Evolutionary conservation across 306 rosid genomes (phyloP), one percentile per base, ranked within the genome.

Genomic region (Begonia peltatifolia): DNA sequence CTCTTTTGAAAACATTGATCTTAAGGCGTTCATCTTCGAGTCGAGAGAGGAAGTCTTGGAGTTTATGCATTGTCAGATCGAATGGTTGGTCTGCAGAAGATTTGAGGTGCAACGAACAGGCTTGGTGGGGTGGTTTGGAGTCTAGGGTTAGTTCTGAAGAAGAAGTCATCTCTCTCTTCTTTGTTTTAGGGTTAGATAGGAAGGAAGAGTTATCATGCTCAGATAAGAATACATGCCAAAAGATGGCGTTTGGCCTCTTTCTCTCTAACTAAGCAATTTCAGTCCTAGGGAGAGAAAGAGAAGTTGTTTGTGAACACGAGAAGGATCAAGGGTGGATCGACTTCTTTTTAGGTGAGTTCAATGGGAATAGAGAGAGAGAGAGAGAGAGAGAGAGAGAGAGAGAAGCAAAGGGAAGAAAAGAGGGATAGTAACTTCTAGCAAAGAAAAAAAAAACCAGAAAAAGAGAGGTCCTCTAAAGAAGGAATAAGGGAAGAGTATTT

Each of bases 1-100:
- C 96, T 36, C 99, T 90, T 74, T 92, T 92, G 88, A 92, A 92
- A 53, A 90, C 96, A 50, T 92, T 96, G 36, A 92, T 92, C 74
- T 92, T 92, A 75, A 87, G 87, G 20, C 94, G 84, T 69, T 92
- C 99, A 63, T 72, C 96, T 70, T 92, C 94, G 0, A 92, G 84
- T 10, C 81, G 81, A 65, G 93, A 81, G 47, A 92, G 84, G 71
- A 75, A 75, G 4, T 87, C 99, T 71, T 86, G 81, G 15, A 92
- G 87, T 71, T 92, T 84, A 63, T 73, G 77, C 8, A 30, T 30
- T 5, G 23, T 42, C 46, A 72, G 94, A 52, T 79, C 82, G 16
- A 30, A 30, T 30, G 16, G 54, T 13, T 68, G 80, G 48, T 92
- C 93, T 38, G 51, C 23, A 46, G 87, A 76, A 12, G 94, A 81